Evolutionary conservation across 169 alveolate species (phyloP).

Genomic region (Eimeria tenella): DNA sequence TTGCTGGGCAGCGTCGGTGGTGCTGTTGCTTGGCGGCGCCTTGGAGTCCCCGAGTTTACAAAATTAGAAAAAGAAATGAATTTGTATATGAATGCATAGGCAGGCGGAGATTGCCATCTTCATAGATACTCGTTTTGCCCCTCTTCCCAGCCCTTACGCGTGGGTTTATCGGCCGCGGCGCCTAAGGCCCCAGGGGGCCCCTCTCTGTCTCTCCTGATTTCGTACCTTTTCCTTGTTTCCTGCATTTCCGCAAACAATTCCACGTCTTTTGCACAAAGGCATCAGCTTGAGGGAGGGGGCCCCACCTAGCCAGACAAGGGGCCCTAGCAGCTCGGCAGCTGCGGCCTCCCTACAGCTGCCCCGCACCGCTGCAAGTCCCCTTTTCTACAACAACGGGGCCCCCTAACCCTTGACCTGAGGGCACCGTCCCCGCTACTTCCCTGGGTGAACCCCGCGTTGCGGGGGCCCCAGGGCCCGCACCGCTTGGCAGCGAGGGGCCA

Average conservation of each 20-base stretch:
- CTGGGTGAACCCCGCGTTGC: neutral
- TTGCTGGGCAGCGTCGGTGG: neutral
- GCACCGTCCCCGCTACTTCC: neutral
- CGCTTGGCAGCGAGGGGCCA: too few species aligned
- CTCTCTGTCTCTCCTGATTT: neutral
- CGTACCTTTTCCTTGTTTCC: neutral
- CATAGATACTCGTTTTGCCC: neutral
- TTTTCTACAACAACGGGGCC: neutral
- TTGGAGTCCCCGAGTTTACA: neutral
- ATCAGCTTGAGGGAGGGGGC: neutral
- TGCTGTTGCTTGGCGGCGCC: neutral
- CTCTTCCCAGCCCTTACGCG: neutral
- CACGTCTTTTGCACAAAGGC: neutral
- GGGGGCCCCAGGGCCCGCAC: too few species aligned
- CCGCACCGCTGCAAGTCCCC: neutral
- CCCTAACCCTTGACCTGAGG: neutral
- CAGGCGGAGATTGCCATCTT: neutral
- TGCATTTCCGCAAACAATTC: neutral
- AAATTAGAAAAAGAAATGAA: neutral
- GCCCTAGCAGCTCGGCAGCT: neutral
- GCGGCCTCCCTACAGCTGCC: neutral
- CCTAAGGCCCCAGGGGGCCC: neutral
- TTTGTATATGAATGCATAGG: too few species aligned
- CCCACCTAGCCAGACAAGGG: neutral
- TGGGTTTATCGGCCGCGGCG: neutral